phyloP scores from a whole-genome alignment of 331 rosid genomes.

The Acacia pycnantha region DNA sequence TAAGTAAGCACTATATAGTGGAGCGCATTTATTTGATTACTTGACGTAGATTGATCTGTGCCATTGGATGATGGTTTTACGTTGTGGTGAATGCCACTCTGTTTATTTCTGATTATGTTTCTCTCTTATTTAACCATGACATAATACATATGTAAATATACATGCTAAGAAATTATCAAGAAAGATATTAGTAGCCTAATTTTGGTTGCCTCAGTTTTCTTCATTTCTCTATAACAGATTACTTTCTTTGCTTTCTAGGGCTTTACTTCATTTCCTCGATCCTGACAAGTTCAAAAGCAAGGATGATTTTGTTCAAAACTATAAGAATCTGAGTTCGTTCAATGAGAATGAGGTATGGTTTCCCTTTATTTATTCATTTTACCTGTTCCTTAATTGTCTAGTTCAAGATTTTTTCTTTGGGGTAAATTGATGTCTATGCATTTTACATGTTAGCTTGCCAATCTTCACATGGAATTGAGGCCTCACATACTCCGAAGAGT shows the following conservation, averaged over 20 bases:
- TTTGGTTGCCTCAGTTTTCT: constrained; percentile 16
- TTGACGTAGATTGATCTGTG: background rate
- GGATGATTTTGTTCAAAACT: constrained; percentile 94
- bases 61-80: constrained; percentile 10
- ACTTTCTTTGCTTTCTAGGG: constrained; percentile 52
- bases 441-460: constrained; percentile 72
- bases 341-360: constrained; percentile 86
- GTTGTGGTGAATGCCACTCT: background rate
- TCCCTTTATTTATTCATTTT: constrained; percentile 2
- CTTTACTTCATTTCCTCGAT: constrained; percentile 97
- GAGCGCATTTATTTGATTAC: background rate
- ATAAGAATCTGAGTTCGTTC: constrained; percentile 96
- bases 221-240: background rate
- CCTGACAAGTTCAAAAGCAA: constrained; percentile 79
- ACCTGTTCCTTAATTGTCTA: constrained; percentile 3
- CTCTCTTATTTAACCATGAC: background rate
- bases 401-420: background rate
- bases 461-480: constrained; percentile 95
- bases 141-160: background rate
- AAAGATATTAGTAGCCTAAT: constrained; percentile 7
- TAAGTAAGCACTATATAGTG: background rate
- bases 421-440: constrained; percentile 25
- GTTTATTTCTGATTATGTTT: constrained; percentile 2
- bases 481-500: constrained; percentile 99
- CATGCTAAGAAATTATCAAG: background rate